Evolutionary conservation across 1,284 basidiomycete species (phyloP).

Genomic region (Neolentinus lepideus): DNA sequence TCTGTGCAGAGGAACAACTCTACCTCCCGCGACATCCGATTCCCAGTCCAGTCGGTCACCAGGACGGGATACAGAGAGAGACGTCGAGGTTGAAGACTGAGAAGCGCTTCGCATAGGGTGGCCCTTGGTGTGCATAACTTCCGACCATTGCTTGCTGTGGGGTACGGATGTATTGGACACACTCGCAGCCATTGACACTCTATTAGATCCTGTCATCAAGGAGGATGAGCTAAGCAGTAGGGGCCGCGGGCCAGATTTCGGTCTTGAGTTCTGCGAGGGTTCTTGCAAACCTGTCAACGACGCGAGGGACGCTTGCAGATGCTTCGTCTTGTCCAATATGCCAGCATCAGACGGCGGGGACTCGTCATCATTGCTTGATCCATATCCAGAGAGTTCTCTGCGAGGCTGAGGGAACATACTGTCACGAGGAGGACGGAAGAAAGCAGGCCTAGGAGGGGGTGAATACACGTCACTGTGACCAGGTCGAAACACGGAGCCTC

Average conservation of each 20-base stretch:
- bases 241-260: constrained; percentile 46
- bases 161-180: constrained; percentile 24
- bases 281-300: constrained; percentile 27
- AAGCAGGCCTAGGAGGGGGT: constrained; percentile 49
- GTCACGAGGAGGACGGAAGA: constrained; percentile 52
- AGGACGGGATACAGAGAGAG: constrained; percentile 23
- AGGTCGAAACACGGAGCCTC: not conserved
- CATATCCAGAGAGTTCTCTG: constrained; percentile 15
- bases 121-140: constrained; percentile 35
- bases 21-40: constrained; percentile 44
- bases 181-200: constrained; percentile 9
- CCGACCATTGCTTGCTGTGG: constrained; percentile 35
- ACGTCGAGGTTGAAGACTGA: constrained; percentile 51
- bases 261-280: constrained; percentile 16
- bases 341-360: constrained; percentile 29
- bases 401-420: constrained; percentile 36
- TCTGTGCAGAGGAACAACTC: constrained; percentile 53
- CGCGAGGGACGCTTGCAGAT: constrained; percentile 35
- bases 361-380: constrained; percentile 34
- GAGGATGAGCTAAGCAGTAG: constrained; percentile 44
- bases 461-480: constrained; percentile 28
- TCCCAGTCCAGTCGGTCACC: constrained; percentile 39
- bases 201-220: constrained; percentile 31
- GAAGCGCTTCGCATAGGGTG: constrained; percentile 40
- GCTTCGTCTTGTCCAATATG: constrained; percentile 23